phyloP scores from a whole-genome alignment of 805 yeast genomes.

The Metschnikowia borealis region DNA sequence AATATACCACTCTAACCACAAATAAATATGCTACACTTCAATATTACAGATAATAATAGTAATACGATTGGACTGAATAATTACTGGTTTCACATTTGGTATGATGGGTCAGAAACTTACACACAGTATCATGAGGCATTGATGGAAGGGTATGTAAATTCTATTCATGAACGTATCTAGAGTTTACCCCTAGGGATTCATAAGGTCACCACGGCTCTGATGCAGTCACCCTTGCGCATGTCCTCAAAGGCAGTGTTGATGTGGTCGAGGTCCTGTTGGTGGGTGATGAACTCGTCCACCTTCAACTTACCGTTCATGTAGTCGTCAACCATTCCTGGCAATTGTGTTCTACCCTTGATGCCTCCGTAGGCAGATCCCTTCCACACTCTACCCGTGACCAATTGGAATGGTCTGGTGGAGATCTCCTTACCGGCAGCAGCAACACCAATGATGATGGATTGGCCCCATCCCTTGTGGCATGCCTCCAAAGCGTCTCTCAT shows the following conservation, averaged over 20 bases:
- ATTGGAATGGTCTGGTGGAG: slow-evolving; percentile 95
- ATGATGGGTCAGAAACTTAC: background rate
- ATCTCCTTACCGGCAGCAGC: slow-evolving; percentile 98
- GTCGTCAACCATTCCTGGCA: slow-evolving; percentile 85
- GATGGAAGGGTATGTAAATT: slow-evolving; percentile 2
- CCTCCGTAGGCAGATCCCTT: slow-evolving; percentile 99
- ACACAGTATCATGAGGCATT: background rate
- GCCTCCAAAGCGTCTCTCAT: slow-evolving; percentile 97
- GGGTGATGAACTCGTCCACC: slow-evolving; percentile 94
- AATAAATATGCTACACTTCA: background rate
- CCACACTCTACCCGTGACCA: slow-evolving; percentile 99
- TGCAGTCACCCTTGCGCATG: slow-evolving; percentile 90
- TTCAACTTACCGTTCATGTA: slow-evolving; percentile 76
- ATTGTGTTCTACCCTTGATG: slow-evolving; percentile 93
- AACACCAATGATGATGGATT: slow-evolving; percentile 91
- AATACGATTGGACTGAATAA: background rate
- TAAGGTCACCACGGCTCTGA: slow-evolving; percentile 80
- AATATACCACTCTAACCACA: too few relatives aligned
- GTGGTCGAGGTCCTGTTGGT: slow-evolving; percentile 69
- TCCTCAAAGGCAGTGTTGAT: slow-evolving; percentile 91
- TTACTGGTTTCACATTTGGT: background rate
- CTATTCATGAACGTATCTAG: background rate
- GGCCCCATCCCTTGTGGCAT: slow-evolving; percentile 99
- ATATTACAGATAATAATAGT: background rate
- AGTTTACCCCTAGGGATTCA: slow-evolving; percentile 17